Conservation (phyloP, 2,329 filamentous ascomycete genomes). For the Thermochaetoides dissita region DNA sequence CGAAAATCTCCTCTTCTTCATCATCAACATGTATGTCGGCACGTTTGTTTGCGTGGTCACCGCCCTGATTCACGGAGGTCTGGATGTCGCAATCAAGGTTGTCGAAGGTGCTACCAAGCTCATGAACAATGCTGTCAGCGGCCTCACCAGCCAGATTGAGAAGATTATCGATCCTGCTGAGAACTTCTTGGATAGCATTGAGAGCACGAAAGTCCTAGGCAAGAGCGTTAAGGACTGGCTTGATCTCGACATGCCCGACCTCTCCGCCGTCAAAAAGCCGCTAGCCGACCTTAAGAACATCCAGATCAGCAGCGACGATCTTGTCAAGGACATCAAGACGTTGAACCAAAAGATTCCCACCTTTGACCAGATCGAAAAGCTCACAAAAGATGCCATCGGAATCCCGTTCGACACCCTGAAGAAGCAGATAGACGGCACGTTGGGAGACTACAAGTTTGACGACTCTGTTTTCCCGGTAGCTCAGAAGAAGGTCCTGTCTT, state of each 20-base stretch:
- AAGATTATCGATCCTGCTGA: conserved; percentile 28
- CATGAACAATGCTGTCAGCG: conserved; percentile 37
- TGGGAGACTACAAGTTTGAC: conserved; percentile 67
- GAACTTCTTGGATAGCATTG: conserved; percentile 39
- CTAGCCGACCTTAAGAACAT: conserved; percentile 57
- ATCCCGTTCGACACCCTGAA: conserved; percentile 73
- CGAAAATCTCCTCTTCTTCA: conserved; percentile 77
- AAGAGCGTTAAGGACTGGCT: conserved; percentile 33
- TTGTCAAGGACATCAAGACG: conserved; percentile 54
- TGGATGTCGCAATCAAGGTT: conserved; percentile 47
- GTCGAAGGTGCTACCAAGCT: conserved; percentile 29
- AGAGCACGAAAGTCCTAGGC: background rate
- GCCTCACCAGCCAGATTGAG: conserved; percentile 42
- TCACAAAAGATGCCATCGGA: conserved; percentile 60
- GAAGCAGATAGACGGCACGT: conserved; percentile 52
- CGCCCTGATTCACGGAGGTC: conserved; percentile 63
- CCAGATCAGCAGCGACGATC: conserved; percentile 49
- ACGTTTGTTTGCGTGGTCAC: conserved; percentile 86
- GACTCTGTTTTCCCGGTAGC: conserved; percentile 67
- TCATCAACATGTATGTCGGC: conserved; percentile 79
- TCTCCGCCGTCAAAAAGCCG: conserved; percentile 34
- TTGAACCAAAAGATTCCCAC: conserved; percentile 69
- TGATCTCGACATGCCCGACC: conserved; percentile 42
- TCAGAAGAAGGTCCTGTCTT: conserved; percentile 65
- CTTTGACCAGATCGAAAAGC: conserved; percentile 71